Conservation (phyloP, 352 stramenopile genomes). For the Phytophthora pseudosyringae region DNA sequence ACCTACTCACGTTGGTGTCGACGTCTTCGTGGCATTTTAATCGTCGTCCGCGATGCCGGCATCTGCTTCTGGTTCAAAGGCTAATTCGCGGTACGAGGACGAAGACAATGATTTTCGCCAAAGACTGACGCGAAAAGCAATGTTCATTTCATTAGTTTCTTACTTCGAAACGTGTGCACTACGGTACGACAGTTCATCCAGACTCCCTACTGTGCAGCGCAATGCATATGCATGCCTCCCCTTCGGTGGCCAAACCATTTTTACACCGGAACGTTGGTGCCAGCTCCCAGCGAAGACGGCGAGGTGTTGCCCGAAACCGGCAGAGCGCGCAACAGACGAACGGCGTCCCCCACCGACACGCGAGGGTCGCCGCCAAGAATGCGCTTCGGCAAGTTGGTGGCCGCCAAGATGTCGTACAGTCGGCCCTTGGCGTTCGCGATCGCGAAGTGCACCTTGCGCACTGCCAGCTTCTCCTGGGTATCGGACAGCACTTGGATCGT, state of each 20-base stretch:
- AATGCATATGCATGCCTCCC: no score
- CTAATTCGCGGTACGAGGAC: no score
- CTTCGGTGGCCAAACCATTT: conserved; percentile 3
- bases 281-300: conserved; percentile 2
- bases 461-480: conserved; percentile 55
- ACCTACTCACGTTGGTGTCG: no score
- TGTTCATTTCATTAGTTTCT: no score
- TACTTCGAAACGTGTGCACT: no score
- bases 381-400: conserved; percentile 51
- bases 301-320: conserved; percentile 5
- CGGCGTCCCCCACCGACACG: conserved; percentile 28
- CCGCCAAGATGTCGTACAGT: conserved; percentile 44
- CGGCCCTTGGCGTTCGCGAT: conserved; percentile 50
- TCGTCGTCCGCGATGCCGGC: no score
- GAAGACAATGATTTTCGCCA: no score
- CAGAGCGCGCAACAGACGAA: conserved; percentile 24
- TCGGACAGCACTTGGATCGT: conserved; percentile 62
- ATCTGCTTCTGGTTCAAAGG: no score
- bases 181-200: no score
- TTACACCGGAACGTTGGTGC: conserved; percentile 14
- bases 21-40: no score
- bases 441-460: conserved; percentile 44
- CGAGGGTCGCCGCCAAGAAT: conserved; percentile 34
- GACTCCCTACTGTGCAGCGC: no score
- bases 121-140: no score